A percentile compares a stretch with the other conserved stretches of the same genome.
phyloP scores from a whole-genome alignment of 441 rosid genomes.

The Arabidopsis lyrata region DNA sequence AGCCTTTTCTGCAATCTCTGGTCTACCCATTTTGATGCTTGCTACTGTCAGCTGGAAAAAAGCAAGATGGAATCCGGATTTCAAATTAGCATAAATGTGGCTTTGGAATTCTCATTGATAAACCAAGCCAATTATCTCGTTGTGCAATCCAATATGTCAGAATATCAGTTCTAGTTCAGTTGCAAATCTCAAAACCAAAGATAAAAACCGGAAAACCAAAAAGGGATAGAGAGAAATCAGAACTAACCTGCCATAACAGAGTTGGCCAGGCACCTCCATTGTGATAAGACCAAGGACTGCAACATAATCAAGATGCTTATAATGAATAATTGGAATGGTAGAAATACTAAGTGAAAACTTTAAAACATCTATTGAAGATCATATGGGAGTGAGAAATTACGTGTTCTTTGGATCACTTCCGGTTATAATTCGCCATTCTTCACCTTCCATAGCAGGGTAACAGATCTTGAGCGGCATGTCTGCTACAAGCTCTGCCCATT shows the following conservation, averaged over 20 bases:
- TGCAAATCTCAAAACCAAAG: background rate
- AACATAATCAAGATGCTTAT: conserved; percentile 30
- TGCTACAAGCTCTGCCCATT: conserved; percentile 74
- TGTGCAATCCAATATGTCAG: background rate
- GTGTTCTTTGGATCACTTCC: conserved; percentile 90
- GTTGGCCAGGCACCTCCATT: conserved; percentile 89
- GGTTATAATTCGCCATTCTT: conserved; percentile 79
- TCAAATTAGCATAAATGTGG: background rate
- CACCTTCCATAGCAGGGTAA: conserved; percentile 80
- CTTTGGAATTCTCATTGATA: background rate
- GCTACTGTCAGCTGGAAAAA: conserved; percentile 72
- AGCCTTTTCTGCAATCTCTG: conserved; percentile 72
- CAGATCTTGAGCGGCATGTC: conserved; percentile 81
- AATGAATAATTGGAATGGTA: conserved; percentile 12
- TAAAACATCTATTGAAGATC: background rate
- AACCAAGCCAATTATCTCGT: background rate
- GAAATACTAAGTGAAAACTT: background rate
- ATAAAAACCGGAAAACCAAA: background rate
- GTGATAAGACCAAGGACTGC: conserved; percentile 89
- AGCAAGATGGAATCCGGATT: background rate
- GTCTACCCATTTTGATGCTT: conserved; percentile 71
- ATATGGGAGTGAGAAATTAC: conserved; percentile 45
- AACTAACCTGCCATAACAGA: conserved; percentile 80
- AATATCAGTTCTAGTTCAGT: background rate
- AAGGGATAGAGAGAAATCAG: conserved; percentile 1